These are phyloP conservation scores for Trametes coccinea DNA, from an alignment of 768 basidiomycete genomes.

Conservation along the genomic window DNA sequence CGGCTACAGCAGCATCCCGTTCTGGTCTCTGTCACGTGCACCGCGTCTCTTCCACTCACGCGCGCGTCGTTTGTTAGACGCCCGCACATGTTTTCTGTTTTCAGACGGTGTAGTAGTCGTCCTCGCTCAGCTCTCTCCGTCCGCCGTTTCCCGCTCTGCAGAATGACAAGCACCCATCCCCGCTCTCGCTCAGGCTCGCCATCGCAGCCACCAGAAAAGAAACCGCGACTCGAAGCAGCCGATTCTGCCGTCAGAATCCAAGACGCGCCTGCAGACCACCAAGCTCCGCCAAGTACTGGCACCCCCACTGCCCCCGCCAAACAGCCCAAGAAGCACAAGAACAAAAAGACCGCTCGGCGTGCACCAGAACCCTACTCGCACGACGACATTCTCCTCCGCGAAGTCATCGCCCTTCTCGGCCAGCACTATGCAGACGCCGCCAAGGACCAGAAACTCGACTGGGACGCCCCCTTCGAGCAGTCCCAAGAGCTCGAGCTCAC, in stretches of 20 bases:
- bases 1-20: not conserved
- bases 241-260: not conserved
- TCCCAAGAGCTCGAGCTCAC: conserved; percentile 59
- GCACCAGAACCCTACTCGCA: conserved; percentile 65
- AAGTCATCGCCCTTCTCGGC: conserved; percentile 70
- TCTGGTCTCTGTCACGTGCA: conserved; percentile 18
- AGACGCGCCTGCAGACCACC: not conserved
- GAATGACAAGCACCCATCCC: conserved; percentile 10
- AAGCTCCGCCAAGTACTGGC: conserved; percentile 1
- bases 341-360: conserved; percentile 38
- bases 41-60: conserved; percentile 1
- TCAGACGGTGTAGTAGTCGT: not conserved
- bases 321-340: conserved; percentile 25
- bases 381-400: conserved; percentile 75
- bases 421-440: conserved; percentile 51
- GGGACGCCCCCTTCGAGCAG: conserved; percentile 58
- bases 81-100: conserved; percentile 14
- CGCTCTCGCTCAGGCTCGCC: conserved; percentile 15
- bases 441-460: conserved; percentile 49
- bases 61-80: not conserved
- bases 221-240: conserved; percentile 28
- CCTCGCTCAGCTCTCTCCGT: not conserved
- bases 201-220: conserved; percentile 32
- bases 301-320: conserved; percentile 1
- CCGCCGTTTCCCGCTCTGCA: not conserved